phyloP scores from a whole-genome alignment of 306 rosid species.

The Malus domestica region DNA sequence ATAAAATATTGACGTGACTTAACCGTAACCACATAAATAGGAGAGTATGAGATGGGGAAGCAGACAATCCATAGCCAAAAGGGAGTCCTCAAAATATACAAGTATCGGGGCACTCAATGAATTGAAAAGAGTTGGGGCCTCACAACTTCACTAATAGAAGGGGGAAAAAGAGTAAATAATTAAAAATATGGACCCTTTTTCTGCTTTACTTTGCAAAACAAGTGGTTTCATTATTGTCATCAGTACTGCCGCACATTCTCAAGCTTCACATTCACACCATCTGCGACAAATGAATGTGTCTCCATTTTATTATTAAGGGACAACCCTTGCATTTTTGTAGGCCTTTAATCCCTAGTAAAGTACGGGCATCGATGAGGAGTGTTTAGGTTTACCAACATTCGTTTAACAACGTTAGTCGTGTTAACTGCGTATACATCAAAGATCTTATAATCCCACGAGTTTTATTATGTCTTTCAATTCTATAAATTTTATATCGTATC shows the following conservation, averaged over 20 bases:
- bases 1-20: too few relatives aligned
- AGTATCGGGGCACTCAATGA: slow-evolving; percentile 6
- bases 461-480: too few relatives aligned
- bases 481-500: background rate
- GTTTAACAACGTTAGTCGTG: background rate
- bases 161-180: background rate
- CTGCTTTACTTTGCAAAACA: background rate
- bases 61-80: too few relatives aligned
- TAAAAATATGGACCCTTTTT: too few relatives aligned
- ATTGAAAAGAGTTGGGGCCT: slow-evolving; percentile 26
- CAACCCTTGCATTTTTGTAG: slow-evolving; percentile 16
- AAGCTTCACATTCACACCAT: slow-evolving; percentile 31
- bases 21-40: too few relatives aligned
- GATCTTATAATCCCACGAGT: too few relatives aligned
- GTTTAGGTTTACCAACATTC: background rate
- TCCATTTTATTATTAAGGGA: slow-evolving; percentile 22
- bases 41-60: too few relatives aligned
- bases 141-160: slow-evolving; percentile 16
- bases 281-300: slow-evolving; percentile 35
- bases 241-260: slow-evolving; percentile 1
- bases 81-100: background rate
- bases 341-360: background rate
- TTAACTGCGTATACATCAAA: too few relatives aligned
- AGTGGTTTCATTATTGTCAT: background rate
- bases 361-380: background rate